Evolutionary conservation across 2,329 filamentous ascomycete species (phyloP).

Genomic region (Paraconiothyrium sp.): DNA sequence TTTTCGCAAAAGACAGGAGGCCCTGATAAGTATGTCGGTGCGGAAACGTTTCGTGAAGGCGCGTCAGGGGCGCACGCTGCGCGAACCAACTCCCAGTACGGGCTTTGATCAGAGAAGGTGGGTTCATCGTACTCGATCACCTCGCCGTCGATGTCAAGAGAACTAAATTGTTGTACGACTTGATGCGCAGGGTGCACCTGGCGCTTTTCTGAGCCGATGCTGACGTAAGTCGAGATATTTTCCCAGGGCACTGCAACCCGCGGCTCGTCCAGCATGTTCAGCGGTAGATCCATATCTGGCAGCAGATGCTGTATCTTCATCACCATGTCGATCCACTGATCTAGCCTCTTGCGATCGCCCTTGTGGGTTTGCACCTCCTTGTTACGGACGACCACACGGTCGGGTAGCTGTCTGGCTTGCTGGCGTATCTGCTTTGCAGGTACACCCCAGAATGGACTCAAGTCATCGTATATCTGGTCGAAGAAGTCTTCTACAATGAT

Average conservation of each 20-base stretch:
- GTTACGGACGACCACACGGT: constrained; percentile 54
- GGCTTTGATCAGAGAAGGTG: constrained; percentile 39
- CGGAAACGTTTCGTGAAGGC: constrained; percentile 44
- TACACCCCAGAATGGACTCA: constrained; percentile 61
- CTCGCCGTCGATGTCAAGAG: constrained; percentile 36
- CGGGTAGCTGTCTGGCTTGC: constrained; percentile 50
- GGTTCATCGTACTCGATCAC: constrained; percentile 39
- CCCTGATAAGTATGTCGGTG: constrained; percentile 49
- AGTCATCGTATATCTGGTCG: constrained; percentile 61
- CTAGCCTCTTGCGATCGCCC: constrained; percentile 50
- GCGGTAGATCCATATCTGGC: constrained; percentile 58
- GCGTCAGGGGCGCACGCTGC: constrained; percentile 53
- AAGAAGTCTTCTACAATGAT: constrained; percentile 61
- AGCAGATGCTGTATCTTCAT: constrained; percentile 48
- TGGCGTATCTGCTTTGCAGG: constrained; percentile 53
- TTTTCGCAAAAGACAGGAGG: constrained; percentile 42
- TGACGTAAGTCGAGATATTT: constrained; percentile 52
- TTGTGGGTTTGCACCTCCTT: constrained; percentile 45
- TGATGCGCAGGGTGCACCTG: constrained; percentile 38
- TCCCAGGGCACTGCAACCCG: constrained; percentile 60
- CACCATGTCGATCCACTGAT: constrained; percentile 54
- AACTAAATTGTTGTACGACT: constrained; percentile 27
- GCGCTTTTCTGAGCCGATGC: constrained; percentile 40
- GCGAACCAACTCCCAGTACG: constrained; percentile 56
- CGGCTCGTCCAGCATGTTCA: constrained; percentile 62